A percentile compares a stretch with the other conserved stretches of the same genome.
Conservation (phyloP, 2,329 filamentous ascomycete genomes). For the Aspergillus arachidicola region DNA sequence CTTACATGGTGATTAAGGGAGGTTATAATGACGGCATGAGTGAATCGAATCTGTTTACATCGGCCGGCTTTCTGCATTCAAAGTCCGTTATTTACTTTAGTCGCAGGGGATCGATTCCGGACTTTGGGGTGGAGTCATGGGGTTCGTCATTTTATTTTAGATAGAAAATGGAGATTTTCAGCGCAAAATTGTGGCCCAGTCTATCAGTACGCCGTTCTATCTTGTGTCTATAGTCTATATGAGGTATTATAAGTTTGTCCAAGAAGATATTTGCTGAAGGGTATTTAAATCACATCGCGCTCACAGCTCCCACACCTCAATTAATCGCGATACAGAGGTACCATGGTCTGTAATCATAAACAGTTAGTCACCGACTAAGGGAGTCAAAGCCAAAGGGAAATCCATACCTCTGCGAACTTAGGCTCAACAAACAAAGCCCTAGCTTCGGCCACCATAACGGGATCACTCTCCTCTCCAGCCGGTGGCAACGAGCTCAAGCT, state of each 20-base stretch:
- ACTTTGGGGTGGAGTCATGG: constrained; percentile 20
- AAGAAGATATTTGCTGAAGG: background rate
- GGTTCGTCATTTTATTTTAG: constrained; percentile 16
- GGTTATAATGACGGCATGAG: constrained; percentile 19
- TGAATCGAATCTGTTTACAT: constrained; percentile 18
- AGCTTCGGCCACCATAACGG: constrained; percentile 37
- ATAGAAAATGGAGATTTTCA: constrained; percentile 24
- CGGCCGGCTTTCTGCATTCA: constrained; percentile 17
- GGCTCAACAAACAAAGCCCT: constrained; percentile 43
- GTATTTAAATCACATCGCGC: background rate
- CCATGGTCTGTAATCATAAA: constrained; percentile 32
- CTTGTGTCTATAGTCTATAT: constrained; percentile 3
- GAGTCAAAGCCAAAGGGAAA: background rate
- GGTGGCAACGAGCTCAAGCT: constrained; percentile 25
- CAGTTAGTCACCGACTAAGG: background rate
- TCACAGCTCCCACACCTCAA: background rate
- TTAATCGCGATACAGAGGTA: constrained; percentile 28
- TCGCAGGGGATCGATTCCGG: constrained; percentile 13
- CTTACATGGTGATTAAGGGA: constrained; percentile 8
- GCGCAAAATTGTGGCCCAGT: background rate
- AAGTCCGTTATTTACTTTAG: constrained; percentile 9
- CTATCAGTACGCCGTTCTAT: background rate
- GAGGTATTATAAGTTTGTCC: background rate
- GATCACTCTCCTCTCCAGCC: constrained; percentile 23
- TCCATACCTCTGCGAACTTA: constrained; percentile 36